Conservation (phyloP, 176 grass and related monocot genomes). For the Oryza nivara region DNA sequence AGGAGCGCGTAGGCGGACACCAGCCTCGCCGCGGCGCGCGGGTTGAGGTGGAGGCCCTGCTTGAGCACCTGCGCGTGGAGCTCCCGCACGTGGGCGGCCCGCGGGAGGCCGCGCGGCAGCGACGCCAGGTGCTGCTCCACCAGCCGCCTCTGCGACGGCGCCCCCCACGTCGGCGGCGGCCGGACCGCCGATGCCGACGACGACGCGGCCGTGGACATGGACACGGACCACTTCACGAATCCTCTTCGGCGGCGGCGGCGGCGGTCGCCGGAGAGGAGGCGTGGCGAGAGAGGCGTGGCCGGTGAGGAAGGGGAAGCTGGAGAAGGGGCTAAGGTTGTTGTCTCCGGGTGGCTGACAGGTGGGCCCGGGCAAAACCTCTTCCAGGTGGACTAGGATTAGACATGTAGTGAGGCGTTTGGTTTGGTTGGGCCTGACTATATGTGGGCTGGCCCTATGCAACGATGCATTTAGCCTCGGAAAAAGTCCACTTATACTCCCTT, state of each 20-base stretch:
- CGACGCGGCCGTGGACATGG: slow-evolving; percentile 35
- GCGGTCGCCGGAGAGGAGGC: slow-evolving; percentile 13
- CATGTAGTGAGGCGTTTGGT: not conserved
- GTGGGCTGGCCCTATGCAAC: not conserved
- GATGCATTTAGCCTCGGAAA: not conserved
- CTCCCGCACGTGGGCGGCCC: slow-evolving; percentile 38
- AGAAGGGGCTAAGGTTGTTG: slow-evolving; percentile 4
- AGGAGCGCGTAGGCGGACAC: slow-evolving; percentile 67
- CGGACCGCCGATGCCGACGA: not conserved
- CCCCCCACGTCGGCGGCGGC: not conserved
- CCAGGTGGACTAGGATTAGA: not conserved
- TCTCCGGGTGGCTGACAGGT: slow-evolving; percentile 31
- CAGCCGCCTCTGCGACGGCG: not conserved
- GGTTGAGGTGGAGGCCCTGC: slow-evolving; percentile 54
- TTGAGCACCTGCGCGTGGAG: slow-evolving; percentile 74
- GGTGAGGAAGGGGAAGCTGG: not conserved
- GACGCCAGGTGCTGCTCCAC: not conserved
- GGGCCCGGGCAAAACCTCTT: not conserved
- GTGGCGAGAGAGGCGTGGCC: not conserved
- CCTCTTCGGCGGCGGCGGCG: not conserved
- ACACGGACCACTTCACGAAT: not conserved
- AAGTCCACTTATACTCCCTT: too few relatives aligned
- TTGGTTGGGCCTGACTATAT: not conserved
- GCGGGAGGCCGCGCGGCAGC: not conserved
- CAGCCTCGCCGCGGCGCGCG: slow-evolving; percentile 55